Evolutionary conservation across 352 stramenopile genomes (phyloP).

Genomic region (Blastocystis sp.): DNA sequence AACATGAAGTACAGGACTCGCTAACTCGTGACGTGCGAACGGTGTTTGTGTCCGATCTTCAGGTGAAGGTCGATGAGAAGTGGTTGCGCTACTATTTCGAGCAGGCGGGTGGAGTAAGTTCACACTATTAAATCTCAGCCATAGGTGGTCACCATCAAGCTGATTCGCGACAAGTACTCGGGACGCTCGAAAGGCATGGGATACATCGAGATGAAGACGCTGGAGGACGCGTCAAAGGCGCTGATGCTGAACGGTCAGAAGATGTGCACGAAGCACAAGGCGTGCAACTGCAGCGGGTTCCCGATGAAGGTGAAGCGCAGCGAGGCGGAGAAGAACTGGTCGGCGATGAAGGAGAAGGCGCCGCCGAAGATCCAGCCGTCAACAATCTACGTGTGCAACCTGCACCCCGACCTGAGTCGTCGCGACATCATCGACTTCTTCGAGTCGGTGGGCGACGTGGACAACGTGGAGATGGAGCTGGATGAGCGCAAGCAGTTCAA

Average conservation of each 20-base stretch:
- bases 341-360: conserved; percentile 31
- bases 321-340: conserved; percentile 57
- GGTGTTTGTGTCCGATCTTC: conserved; percentile 45
- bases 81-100: conserved; percentile 52
- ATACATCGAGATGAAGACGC: conserved; percentile 50
- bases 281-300: conserved; percentile 55
- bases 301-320: conserved; percentile 56
- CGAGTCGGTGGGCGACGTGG: conserved; percentile 31
- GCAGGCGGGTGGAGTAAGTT: conserved; percentile 20
- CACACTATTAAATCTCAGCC: background rate
- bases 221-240: conserved; percentile 9
- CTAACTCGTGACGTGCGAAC: conserved; percentile 43
- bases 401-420: conserved; percentile 4
- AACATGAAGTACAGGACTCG: conserved; percentile 1
- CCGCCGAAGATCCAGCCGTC: conserved; percentile 47
- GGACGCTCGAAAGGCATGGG: conserved; percentile 50
- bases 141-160: conserved; percentile 27
- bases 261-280: conserved; percentile 56
- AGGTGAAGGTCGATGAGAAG: conserved; percentile 55
- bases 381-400: conserved; percentile 22
- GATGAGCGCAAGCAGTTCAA: conserved; percentile 29
- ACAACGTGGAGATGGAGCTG: conserved; percentile 14
- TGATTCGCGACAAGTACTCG: conserved; percentile 40
- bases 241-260: conserved; percentile 51
- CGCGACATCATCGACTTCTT: conserved; percentile 38